Evolutionary conservation across 257 asterid species (phyloP), one percentile per base, ranked within the genome.

Genomic region (Eustoma russellianum): DNA sequence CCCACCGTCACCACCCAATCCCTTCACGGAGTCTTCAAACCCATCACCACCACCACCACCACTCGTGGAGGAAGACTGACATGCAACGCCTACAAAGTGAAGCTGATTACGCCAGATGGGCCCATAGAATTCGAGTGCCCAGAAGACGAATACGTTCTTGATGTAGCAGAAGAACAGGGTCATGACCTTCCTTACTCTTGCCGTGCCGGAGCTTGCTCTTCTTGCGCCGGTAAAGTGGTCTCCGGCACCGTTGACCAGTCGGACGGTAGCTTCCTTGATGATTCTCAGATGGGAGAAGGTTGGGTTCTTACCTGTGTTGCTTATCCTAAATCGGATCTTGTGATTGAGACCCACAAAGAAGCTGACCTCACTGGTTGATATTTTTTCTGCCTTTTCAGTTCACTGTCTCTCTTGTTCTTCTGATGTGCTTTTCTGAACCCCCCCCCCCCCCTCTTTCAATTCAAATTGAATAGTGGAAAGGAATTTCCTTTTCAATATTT

Each of bases 181-280:
- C 6, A 62, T 6, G 96, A 83, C 0, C 68, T 81, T 24, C 94
- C 96, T 0, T 84, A 70, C 79, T 84, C 94, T 0, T 87, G 96
- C 83, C 80, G 96, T 49, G 85, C 94, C 14, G 94, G 94, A 0
- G 74, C 96, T 0, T 87, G 96, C 81, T 87, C 94, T 50, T 74
- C 90, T 15, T 87, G 94, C 67, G 87, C 85, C 46, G 94, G 89
- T 0, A 81, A 81, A 53, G 47, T 87, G 2, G 17, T 73, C 7
- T 38, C 58, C 38, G 93, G 96, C 7, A 24, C 1, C 38, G 79
- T 88, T 0, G 96, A 88, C 68, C 96, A 87, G 74, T 50, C 85
- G 17, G 96, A 88, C 58, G 61, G 63, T 0, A 82, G 76, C 69
- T 88, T 72, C 63, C 93, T 88, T 19, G 94, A 88, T 17, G 94